These are phyloP conservation scores for Fusarium sp. DNA, from an alignment of 2,329 filamentous ascomycete species.

Conservation along the genomic window DNA sequence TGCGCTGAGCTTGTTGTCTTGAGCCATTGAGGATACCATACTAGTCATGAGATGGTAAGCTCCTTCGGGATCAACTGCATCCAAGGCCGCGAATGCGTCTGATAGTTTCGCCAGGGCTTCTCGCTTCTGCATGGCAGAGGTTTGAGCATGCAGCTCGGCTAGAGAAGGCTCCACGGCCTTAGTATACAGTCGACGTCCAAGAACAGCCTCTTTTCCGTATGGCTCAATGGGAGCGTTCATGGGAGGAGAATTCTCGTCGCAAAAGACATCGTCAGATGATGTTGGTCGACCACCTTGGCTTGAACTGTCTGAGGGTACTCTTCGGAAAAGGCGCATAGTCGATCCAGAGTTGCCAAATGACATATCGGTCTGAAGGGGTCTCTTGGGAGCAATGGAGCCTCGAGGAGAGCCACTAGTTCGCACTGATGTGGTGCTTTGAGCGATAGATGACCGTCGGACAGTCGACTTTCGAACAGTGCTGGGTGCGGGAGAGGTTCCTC, in stretches of 20 bases:
- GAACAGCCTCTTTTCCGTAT: slow-evolving; percentile 81
- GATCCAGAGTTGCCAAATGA: slow-evolving; percentile 94
- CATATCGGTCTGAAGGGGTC: slow-evolving; percentile 88
- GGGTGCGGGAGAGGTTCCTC: slow-evolving; percentile 64
- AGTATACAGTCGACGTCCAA: slow-evolving; percentile 84
- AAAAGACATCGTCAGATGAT: slow-evolving; percentile 57
- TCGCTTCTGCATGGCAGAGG: slow-evolving; percentile 72
- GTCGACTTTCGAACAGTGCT: slow-evolving; percentile 72
- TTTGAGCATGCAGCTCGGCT: slow-evolving; percentile 88
- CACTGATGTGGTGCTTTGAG: slow-evolving; percentile 49
- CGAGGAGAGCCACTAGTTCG: slow-evolving; percentile 58
- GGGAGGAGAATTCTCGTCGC: slow-evolving; percentile 74
- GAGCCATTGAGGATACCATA: slow-evolving; percentile 78
- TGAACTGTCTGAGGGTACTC: slow-evolving; percentile 79
- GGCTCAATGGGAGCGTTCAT: slow-evolving; percentile 62
- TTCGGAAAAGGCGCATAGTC: slow-evolving; percentile 89
- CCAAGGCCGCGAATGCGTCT: slow-evolving; percentile 85
- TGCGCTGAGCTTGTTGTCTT: slow-evolving; percentile 72
- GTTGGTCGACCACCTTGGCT: slow-evolving; percentile 54
- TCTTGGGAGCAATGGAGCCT: slow-evolving; percentile 66
- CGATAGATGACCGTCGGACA: slow-evolving; percentile 60
- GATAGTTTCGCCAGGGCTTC: slow-evolving; percentile 86
- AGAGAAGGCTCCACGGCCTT: slow-evolving; percentile 86
- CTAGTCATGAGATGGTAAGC: slow-evolving; percentile 85
- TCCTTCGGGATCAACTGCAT: slow-evolving; percentile 90